These are phyloP conservation scores for Nitzschia putrida DNA, from an alignment of 108 stramenopile genomes.

Conservation along the genomic window DNA sequence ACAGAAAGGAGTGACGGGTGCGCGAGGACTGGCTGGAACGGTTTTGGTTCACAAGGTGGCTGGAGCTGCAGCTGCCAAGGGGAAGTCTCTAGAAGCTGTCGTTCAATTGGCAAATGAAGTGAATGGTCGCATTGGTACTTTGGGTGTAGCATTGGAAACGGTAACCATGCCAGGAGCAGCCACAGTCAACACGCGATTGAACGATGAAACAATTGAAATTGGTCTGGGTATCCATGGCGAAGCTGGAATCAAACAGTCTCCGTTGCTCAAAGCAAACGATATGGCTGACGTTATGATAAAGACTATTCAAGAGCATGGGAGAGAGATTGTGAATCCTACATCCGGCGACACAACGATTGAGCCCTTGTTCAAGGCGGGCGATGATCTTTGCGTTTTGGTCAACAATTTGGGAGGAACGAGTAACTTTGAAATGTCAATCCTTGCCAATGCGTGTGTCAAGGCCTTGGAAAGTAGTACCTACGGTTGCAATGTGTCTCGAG, in stretches of 20 bases:
- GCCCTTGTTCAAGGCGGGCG: conserved; percentile 60
- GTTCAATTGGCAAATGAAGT: conserved; percentile 56
- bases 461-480: conserved; percentile 42
- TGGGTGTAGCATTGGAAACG: conserved; percentile 90
- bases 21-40: conserved; percentile 96
- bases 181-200: conserved; percentile 68
- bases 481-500: conserved; percentile 63
- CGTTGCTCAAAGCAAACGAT: conserved; percentile 70
- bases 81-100: conserved; percentile 73
- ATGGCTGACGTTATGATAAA: conserved; percentile 75
- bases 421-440: conserved; percentile 91
- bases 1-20: conserved; percentile 92
- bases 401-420: conserved; percentile 95
- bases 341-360: conserved; percentile 37
- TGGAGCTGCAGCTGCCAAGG: conserved; percentile 87
- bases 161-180: conserved; percentile 92
- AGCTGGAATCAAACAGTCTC: conserved; percentile 82
- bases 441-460: conserved; percentile 70
- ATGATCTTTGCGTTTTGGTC: conserved; percentile 83
- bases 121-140: conserved; percentile 65
- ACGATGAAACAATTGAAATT: conserved; percentile 82
- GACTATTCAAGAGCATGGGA: conserved; percentile 73
- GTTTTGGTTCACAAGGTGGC: conserved; percentile 95
- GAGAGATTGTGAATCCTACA: conserved; percentile 20
- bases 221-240: conserved; percentile 98